phyloP scores from a whole-genome alignment of 805 yeast species.

The Spathaspora girioi region DNA sequence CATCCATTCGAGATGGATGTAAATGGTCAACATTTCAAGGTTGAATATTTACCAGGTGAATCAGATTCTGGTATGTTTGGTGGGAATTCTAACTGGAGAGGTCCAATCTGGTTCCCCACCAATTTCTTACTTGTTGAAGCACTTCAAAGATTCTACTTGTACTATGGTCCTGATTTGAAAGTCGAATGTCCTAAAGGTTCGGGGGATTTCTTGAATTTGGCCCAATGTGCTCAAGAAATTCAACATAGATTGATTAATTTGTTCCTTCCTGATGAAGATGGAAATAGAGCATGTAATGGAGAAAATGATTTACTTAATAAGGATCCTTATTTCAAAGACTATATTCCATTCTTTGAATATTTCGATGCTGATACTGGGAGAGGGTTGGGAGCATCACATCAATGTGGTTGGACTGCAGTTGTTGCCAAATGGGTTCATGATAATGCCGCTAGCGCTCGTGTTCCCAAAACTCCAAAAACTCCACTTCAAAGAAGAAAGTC shows the following conservation, averaged over 20 bases:
- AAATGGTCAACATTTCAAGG: conserved; percentile 66
- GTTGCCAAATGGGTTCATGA: conserved; percentile 91
- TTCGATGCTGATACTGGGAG: conserved; percentile 94
- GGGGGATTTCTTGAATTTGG: conserved; percentile 70
- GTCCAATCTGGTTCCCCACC: conserved; percentile 96
- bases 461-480: conserved; percentile 42
- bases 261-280: conserved; percentile 64
- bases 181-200: conserved; percentile 87
- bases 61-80: conserved; percentile 93
- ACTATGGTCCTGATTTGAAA: conserved; percentile 81
- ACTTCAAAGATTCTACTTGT: conserved; percentile 78
- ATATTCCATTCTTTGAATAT: conserved; percentile 78
- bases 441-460: conserved; percentile 68
- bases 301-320: conserved; percentile 49
- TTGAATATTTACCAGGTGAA: conserved; percentile 80
- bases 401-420: conserved; percentile 94
- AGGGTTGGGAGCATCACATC: conserved; percentile 91
- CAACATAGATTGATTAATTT: conserved; percentile 81
- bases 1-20: conserved; percentile 84
- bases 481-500: conserved; percentile 20
- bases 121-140: conserved; percentile 84
- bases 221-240: conserved; percentile 86
- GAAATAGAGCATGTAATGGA: conserved; percentile 77
- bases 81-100: conserved; percentile 96
- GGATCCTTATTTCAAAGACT: conserved; percentile 72